These are phyloP conservation scores for Arthroderma sp. DNA, from an alignment of 2,329 filamentous ascomycete species.

Conservation along the genomic window DNA sequence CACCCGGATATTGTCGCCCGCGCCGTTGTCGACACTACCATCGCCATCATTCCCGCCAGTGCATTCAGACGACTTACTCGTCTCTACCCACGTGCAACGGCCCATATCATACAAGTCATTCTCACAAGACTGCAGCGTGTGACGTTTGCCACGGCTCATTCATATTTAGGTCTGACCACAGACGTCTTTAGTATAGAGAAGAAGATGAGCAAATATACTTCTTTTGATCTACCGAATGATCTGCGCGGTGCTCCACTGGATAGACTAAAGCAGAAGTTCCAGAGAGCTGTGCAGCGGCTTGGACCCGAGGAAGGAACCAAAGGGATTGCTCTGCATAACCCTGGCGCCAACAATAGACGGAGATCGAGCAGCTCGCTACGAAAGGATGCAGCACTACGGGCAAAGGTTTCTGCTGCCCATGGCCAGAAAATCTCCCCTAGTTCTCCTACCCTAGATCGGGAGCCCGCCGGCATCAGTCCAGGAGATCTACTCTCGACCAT, in stretches of 20 bases:
- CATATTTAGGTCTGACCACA: constrained; percentile 80
- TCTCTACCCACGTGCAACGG: constrained; percentile 89
- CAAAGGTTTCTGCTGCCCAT: constrained; percentile 36
- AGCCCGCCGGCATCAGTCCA: constrained; percentile 45
- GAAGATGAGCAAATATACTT: constrained; percentile 85
- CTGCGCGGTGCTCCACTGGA: constrained; percentile 71
- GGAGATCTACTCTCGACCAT: constrained; percentile 73
- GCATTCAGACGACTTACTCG: constrained; percentile 86
- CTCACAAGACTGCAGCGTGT: constrained; percentile 87
- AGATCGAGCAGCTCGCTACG: constrained; percentile 62
- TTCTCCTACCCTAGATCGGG: constrained; percentile 21
- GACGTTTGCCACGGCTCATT: constrained; percentile 85
- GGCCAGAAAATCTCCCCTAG: constrained; percentile 26
- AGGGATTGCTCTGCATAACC: constrained; percentile 90
- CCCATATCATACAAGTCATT: constrained; percentile 96
- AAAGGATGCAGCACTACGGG: constrained; percentile 67
- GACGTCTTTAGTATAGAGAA: constrained; percentile 89
- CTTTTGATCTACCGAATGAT: constrained; percentile 81
- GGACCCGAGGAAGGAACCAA: constrained; percentile 73
- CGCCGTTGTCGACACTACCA: constrained; percentile 90
- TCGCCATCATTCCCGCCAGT: constrained; percentile 93
- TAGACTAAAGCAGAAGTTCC: constrained; percentile 86
- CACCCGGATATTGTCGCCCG: constrained; percentile 97
- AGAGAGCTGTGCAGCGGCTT: constrained; percentile 67
- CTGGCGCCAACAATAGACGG: constrained; percentile 51